phyloP scores from a whole-genome alignment of 1,139 yeast species.

The Pichia sp. region DNA sequence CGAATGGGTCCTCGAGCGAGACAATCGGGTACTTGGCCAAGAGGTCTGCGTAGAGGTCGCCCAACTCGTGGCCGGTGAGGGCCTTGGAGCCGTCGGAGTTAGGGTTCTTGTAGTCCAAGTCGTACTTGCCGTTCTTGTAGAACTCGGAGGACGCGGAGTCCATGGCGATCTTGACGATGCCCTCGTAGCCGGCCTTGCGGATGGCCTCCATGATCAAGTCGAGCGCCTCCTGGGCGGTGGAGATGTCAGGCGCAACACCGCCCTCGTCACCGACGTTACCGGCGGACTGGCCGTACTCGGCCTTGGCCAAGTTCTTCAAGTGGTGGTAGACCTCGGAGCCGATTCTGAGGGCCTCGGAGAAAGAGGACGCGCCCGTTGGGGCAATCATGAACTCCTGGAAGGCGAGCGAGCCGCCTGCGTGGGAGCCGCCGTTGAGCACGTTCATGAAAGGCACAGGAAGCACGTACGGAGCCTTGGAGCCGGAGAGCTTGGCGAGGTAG shows the following conservation, averaged over 20 bases:
- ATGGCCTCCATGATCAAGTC: constrained; percentile 87
- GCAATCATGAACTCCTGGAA: constrained; percentile 99
- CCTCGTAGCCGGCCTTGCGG: constrained; percentile 88
- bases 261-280: constrained; percentile 99
- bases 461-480: constrained; percentile 66
- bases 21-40: constrained; percentile 90
- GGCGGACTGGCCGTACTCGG: constrained; percentile 92
- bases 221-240: constrained; percentile 90
- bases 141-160: constrained; percentile 97
- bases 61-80: constrained; percentile 83
- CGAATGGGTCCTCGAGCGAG: constrained; percentile 96
- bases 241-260: constrained; percentile 97
- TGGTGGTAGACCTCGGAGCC: constrained; percentile 96
- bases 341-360: constrained; percentile 90
- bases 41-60: constrained; percentile 73
- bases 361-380: constrained; percentile 81
- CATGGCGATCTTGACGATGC: constrained; percentile 82
- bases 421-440: constrained; percentile 98
- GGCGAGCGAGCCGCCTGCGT: constrained; percentile 98
- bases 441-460: constrained; percentile 96
- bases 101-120: constrained; percentile 95
- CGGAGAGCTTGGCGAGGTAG: constrained; percentile 73
- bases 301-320: constrained; percentile 85
- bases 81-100: constrained; percentile 83
- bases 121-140: constrained; percentile 93